These are phyloP conservation scores for Chalaropsis thielavioides DNA, from an alignment of 2,329 filamentous ascomycete species.

Conservation along the genomic window DNA sequence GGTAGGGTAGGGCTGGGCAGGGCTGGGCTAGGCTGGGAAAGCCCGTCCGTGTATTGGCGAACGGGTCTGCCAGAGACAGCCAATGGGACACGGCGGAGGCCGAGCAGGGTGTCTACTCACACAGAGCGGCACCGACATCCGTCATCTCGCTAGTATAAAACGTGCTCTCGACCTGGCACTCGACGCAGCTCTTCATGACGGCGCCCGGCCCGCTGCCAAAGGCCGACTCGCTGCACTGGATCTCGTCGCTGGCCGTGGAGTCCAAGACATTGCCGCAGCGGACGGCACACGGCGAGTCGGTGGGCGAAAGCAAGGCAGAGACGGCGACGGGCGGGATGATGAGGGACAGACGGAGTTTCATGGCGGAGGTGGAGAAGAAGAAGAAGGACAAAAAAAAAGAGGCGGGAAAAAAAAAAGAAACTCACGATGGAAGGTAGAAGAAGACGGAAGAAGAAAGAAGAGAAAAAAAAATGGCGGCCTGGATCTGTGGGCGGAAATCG, in stretches of 20 bases:
- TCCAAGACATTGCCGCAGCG: slow-evolving; percentile 41
- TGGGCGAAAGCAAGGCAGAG: slow-evolving; percentile 29
- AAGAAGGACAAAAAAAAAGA: background rate
- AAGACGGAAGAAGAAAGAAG: background rate
- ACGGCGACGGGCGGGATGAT: background rate
- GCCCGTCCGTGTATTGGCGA: too few species aligned
- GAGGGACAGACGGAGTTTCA: background rate
- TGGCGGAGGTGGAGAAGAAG: background rate
- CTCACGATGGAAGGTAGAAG: background rate
- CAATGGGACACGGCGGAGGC: too few species aligned
- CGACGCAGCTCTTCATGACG: slow-evolving; percentile 38
- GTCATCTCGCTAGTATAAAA: slow-evolving; percentile 32
- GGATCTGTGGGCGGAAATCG: background rate
- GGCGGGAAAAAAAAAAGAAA: background rate
- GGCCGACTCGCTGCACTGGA: slow-evolving; percentile 32
- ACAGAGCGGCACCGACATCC: slow-evolving; percentile 40
- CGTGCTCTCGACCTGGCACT: slow-evolving; percentile 38
- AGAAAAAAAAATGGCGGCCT: background rate
- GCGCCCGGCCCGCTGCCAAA: slow-evolving; percentile 31
- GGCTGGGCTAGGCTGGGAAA: too few species aligned
- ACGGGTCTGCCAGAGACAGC: background rate
- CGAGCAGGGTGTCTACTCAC: slow-evolving; percentile 29
- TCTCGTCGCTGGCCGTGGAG: slow-evolving; percentile 31
- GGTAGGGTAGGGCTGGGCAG: background rate
- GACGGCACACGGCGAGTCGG: slow-evolving; percentile 35